Percentiles rank a stretch among this genome's conserved stretches.
These are phyloP conservation scores for Escovopsis sp. DNA, from an alignment of 2,329 filamentous ascomycete species.

Conservation along the genomic window DNA sequence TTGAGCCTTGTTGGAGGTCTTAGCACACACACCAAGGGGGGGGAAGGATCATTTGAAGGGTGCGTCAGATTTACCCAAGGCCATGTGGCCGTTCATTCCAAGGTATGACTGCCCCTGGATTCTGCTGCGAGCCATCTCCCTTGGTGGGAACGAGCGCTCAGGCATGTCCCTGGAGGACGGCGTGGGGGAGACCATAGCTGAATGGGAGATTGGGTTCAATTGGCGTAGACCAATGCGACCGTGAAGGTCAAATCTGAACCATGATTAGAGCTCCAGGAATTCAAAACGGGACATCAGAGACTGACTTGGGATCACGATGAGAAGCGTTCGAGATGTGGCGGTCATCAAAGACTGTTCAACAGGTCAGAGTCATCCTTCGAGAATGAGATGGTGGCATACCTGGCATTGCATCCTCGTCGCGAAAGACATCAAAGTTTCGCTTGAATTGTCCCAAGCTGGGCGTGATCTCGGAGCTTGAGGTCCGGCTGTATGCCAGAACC, in stretches of 20 bases:
- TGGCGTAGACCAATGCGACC: conserved; percentile 20
- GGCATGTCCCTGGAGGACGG: conserved; percentile 16
- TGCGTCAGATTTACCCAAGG: conserved; percentile 3
- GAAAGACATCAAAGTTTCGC: conserved; percentile 16
- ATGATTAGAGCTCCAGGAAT: not conserved
- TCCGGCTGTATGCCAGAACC: conserved; percentile 7
- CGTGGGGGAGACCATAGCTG: conserved; percentile 24
- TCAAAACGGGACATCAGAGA: too few relatives aligned
- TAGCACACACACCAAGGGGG: conserved; percentile 2
- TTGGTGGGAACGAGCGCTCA: conserved; percentile 11
- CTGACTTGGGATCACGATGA: conserved; percentile 14
- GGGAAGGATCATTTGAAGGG: conserved; percentile 4
- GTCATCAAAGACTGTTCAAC: conserved; percentile 12
- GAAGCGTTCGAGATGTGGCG: conserved; percentile 10
- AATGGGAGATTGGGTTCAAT: conserved; percentile 23
- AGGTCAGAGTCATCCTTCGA: conserved; percentile 8
- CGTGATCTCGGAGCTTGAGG: conserved; percentile 6
- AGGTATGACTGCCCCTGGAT: conserved; percentile 7
- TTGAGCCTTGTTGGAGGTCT: conserved; percentile 10
- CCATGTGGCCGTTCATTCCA: conserved; percentile 4
- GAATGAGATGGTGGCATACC: conserved; percentile 10
- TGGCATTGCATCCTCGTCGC: conserved; percentile 13
- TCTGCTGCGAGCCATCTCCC: conserved; percentile 11
- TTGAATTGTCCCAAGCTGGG: conserved; percentile 10
- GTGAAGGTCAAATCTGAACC: conserved; percentile 17